These are phyloP conservation scores for Mucor lusitanicus DNA, from an alignment of 371 early-diverging fungal genomes.

Conservation along the genomic window DNA sequence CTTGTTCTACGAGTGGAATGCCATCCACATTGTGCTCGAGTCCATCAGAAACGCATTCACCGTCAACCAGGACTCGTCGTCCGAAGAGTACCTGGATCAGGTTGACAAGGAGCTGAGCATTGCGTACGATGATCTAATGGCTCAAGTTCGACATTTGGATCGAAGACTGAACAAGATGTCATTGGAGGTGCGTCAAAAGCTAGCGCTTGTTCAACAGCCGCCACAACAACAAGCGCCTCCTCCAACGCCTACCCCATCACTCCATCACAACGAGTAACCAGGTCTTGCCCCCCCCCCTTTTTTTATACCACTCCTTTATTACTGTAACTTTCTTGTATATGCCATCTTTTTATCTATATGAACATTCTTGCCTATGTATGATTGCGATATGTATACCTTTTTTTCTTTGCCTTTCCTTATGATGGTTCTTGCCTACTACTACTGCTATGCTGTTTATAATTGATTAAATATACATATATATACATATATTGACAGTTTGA, in stretches of 20 bases:
- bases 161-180: constrained; percentile 17
- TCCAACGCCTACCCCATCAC: not conserved
- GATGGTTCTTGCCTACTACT: not conserved
- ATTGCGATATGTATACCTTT: not conserved
- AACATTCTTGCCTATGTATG: not conserved
- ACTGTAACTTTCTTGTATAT: not conserved
- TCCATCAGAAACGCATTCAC: constrained; percentile 22
- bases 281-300: not conserved
- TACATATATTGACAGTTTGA: not conserved
- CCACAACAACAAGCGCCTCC: not conserved
- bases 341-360: not conserved
- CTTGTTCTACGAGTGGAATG: constrained; percentile 18
- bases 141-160: constrained; percentile 25
- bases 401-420: not conserved
- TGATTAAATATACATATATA: not conserved
- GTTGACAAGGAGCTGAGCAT: constrained; percentile 21
- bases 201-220: not conserved
- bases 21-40: constrained; percentile 14
- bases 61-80: not conserved
- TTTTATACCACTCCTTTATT: not conserved
- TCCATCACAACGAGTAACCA: not conserved
- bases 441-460: not conserved
- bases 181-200: constrained; percentile 16
- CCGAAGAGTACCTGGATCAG: constrained; percentile 26
- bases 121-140: constrained; percentile 24